Conservation (phyloP, 2,329 filamentous ascomycete genomes). For the Pseudopithomyces maydicus region DNA sequence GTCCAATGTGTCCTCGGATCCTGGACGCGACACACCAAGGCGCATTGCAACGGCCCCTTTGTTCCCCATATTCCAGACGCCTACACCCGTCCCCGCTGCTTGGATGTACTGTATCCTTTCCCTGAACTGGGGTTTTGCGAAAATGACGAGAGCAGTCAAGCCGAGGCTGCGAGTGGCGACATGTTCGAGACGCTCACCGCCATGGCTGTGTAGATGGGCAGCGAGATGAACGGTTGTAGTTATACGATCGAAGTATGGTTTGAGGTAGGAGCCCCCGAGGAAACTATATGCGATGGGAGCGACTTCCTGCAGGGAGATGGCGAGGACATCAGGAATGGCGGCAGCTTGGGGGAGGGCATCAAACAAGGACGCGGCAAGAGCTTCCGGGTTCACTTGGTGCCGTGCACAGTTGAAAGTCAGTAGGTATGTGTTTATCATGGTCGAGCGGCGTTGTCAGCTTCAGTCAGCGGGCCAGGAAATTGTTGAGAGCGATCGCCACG, state of each 20-base stretch:
- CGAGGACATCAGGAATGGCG: constrained; percentile 69
- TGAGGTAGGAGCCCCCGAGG: constrained; percentile 79
- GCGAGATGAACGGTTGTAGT: constrained; percentile 74
- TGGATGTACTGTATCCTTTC: constrained; percentile 68
- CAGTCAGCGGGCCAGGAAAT: constrained; percentile 25
- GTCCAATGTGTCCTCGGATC: constrained; percentile 57
- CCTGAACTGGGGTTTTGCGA: constrained; percentile 67
- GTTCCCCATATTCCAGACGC: constrained; percentile 87
- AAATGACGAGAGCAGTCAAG: constrained; percentile 88
- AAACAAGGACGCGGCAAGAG: constrained; percentile 72
- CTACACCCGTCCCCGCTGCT: constrained; percentile 83
- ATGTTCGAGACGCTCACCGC: constrained; percentile 65
- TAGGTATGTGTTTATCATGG: constrained; percentile 70
- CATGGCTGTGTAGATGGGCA: constrained; percentile 52
- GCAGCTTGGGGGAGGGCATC: constrained; percentile 43
- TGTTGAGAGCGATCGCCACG: constrained; percentile 18
- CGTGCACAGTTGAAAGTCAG: constrained; percentile 91
- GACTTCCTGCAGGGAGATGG: constrained; percentile 81
- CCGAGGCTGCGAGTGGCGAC: constrained; percentile 77
- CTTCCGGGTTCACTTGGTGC: constrained; percentile 67
- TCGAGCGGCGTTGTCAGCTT: constrained; percentile 8
- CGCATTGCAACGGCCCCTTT: constrained; percentile 89
- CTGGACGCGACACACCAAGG: constrained; percentile 60
- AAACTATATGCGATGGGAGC: constrained; percentile 84
- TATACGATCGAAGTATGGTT: constrained; percentile 75